Base-by-base conservation (phyloP, 139 green algal genomes). In the Ostreobium quekettii region DNA sequence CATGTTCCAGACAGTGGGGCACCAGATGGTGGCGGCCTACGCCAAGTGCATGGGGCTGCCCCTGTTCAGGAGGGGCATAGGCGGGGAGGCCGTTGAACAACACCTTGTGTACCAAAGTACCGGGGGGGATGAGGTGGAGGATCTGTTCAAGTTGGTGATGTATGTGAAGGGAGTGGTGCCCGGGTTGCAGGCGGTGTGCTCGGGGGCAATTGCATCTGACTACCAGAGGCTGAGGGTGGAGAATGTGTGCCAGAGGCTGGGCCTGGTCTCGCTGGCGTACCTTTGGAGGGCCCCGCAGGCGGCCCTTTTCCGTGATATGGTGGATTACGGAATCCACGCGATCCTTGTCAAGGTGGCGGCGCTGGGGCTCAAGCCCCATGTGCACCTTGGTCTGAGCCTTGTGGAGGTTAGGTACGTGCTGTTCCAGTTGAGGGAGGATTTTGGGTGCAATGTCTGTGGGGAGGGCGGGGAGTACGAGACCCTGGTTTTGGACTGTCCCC, bases 401-500 rank as follows among this genome's bases (percentile, higher is more conserved):
- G 62, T 47, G 0, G 48, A 86, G 33, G 63, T 91, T 71, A 53
- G 86, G 76, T 65, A 60, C 0, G 57, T 74, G 28, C 79, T 97
- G 66, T 68, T 80, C 26, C 28, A 38, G 1, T 74, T 93, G 66
- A 33, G 67, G 11, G 76, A 82, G 7, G 49, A 70, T 29, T 97
- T 88, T 67, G 91, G 90, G 49, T 85, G 73, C 70, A 95, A 97
- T 70, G 82, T 93, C 47, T 97, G 91, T 72, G 94, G 94, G 0
- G 94, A 99, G 80, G 94, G 94, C 4, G 94, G 94, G 0, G 94
- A 99, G 83, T 99, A 95, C 65, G 94, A 99, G 77, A 97, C 83
- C 6, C 76, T 99, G 0, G 88, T 83, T 2, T 78, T 98, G 30
- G 91, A 98, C 83, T 92, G 81, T 71, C 84, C 91, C 0, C 28